Conservation (phyloP, 1,284 basidiomycete species). For the Ganoderma lingzhi region DNA sequence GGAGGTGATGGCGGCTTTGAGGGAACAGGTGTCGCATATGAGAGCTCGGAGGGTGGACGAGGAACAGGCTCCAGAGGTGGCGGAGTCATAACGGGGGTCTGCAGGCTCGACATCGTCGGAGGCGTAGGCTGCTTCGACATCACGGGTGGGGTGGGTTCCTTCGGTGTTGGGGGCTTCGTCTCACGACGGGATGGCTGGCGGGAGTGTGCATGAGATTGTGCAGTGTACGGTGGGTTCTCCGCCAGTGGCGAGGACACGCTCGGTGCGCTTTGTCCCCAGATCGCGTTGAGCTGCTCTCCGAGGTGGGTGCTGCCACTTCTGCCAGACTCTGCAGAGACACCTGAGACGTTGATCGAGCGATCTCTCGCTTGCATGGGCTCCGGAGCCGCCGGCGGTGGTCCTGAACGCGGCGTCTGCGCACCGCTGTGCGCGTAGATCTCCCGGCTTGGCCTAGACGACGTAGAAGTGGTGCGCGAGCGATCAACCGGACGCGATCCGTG, state of each 20-base stretch:
- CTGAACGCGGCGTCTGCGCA: conserved; percentile 26
- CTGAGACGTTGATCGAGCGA: conserved; percentile 40
- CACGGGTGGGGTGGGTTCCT: conserved; percentile 23
- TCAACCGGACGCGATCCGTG: conserved; percentile 5
- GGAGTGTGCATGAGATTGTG: conserved; percentile 22
- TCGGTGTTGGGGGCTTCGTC: conserved; percentile 35
- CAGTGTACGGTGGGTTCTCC: conserved; percentile 29
- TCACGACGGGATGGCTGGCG: conserved; percentile 30
- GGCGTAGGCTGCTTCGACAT: conserved; percentile 30
- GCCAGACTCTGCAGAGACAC: conserved; percentile 41
- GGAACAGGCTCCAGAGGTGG: conserved; percentile 21
- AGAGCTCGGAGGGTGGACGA: conserved; percentile 31
- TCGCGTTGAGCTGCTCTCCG: conserved; percentile 41
- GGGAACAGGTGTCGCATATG: conserved; percentile 24
- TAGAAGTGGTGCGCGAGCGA: conserved; percentile 20
- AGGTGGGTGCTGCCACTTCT: conserved; percentile 42
- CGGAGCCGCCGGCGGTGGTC: conserved; percentile 26
- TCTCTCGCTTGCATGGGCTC: conserved; percentile 36
- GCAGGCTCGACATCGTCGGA: conserved; percentile 25
- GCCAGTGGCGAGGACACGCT: conserved; percentile 30
- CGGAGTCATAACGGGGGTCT: conserved; percentile 23
- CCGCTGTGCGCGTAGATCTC: conserved; percentile 27
- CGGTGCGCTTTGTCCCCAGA: conserved; percentile 42
- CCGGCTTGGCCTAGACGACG: conserved; percentile 28
- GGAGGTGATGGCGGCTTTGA: conserved; percentile 29